A percentile compares a stretch with the other conserved stretches of the same genome.
Evolutionary conservation across 805 yeast species (phyloP).

Genomic region (Candida chilensis): DNA sequence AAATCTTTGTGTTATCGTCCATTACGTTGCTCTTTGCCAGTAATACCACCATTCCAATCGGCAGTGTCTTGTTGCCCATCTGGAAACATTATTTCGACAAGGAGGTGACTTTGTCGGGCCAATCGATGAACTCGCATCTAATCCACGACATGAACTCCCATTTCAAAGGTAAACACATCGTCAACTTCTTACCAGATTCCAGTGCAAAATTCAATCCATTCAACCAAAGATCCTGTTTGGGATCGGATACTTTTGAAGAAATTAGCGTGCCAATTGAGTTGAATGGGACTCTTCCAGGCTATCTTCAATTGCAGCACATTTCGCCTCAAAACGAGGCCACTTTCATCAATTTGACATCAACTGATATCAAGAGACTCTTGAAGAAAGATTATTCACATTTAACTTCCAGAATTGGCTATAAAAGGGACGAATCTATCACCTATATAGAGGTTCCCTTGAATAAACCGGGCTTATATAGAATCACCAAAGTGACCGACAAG

Average conservation of each 20-base stretch:
- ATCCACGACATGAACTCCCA: constrained; percentile 45
- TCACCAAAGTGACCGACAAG: constrained; percentile 57
- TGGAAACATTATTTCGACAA: constrained; percentile 32
- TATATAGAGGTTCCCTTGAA: constrained; percentile 58
- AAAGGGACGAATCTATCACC: constrained; percentile 30
- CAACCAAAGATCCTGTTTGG: constrained; percentile 55
- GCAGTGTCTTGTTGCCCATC: constrained; percentile 21
- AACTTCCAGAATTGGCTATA: constrained; percentile 11
- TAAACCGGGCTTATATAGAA: constrained; percentile 70
- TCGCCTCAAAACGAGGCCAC: constrained; percentile 41
- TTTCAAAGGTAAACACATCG: constrained; percentile 78
- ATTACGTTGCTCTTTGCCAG: constrained; percentile 47
- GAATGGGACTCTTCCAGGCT: constrained; percentile 71
- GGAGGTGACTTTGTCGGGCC: constrained; percentile 47
- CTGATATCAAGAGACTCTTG: constrained; percentile 37
- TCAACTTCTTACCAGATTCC: constrained; percentile 86
- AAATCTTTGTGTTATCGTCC: constrained; percentile 35
- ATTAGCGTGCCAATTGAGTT: constrained; percentile 62
- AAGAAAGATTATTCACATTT: constrained; percentile 21
- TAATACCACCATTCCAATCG: constrained; percentile 38
- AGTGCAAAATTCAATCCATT: constrained; percentile 79
- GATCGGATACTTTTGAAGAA: constrained; percentile 15
- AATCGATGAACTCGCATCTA: constrained; percentile 23
- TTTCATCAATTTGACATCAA: constrained; percentile 44
- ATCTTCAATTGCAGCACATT: constrained; percentile 53